Evolutionary conservation across 169 alveolate genomes (phyloP).

Genomic region (Haemoproteus tartakovskyi): DNA sequence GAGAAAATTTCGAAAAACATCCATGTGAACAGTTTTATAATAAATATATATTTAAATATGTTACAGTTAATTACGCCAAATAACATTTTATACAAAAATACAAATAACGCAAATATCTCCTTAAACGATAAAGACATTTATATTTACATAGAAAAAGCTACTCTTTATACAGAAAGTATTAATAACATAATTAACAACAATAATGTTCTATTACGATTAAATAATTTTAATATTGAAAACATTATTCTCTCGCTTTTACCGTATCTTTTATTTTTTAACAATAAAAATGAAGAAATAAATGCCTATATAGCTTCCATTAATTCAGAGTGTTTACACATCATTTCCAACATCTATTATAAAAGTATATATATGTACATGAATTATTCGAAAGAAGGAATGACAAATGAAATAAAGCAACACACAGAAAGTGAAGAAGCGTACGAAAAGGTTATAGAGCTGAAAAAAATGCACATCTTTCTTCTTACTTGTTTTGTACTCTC

Average conservation of each 20-base stretch:
- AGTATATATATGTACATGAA: constrained; percentile 64
- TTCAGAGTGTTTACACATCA: constrained; percentile 62
- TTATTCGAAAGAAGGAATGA: background rate
- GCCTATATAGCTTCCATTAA: constrained; percentile 63
- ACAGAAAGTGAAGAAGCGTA: background rate
- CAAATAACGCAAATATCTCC: constrained; percentile 56
- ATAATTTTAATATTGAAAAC: constrained; percentile 63
- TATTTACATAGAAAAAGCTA: constrained; percentile 63
- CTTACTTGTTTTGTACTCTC: constrained; percentile 60
- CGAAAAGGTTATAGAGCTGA: constrained; percentile 45
- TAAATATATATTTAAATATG: constrained; percentile 57
- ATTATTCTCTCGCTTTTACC: constrained; percentile 56
- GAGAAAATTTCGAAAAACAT: constrained; percentile 59
- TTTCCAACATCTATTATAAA: constrained; percentile 64
- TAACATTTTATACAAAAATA: constrained; percentile 53
- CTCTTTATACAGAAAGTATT: constrained; percentile 65
- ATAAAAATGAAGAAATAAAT: constrained; percentile 62
- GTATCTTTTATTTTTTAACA: constrained; percentile 43
- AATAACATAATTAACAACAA: constrained; percentile 59
- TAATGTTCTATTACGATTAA: constrained; percentile 39
- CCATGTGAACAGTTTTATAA: constrained; percentile 56
- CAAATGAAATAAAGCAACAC: too few species aligned
- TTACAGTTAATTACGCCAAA: constrained; percentile 57
- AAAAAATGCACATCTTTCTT: constrained; percentile 51
- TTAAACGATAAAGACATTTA: constrained; percentile 62